Percentiles rank a stretch among this genome's conserved stretches.
Conservation (phyloP, 495 filamentous ascomycete genomes). For the Xylaria grammica region DNA sequence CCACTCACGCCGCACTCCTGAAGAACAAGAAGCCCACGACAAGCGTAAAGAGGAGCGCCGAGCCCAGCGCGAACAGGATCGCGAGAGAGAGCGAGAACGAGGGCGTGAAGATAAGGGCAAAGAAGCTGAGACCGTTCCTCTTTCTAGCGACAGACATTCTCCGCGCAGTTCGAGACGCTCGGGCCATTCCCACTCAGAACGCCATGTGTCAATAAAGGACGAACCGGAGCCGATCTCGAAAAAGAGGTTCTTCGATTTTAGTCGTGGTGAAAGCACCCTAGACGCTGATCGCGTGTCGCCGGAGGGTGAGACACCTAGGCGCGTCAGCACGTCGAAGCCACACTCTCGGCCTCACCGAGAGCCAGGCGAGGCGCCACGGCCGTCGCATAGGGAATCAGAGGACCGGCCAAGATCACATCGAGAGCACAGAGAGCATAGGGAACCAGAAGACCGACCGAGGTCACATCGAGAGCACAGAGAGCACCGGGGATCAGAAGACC, state of each 20-base stretch:
- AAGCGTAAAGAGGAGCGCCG: conserved; percentile 45
- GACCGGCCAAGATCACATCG: background rate
- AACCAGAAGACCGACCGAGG: conserved; percentile 16
- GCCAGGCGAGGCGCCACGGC: conserved; percentile 22
- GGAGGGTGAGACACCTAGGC: conserved; percentile 34
- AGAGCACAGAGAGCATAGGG: background rate
- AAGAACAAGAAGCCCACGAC: conserved; percentile 52
- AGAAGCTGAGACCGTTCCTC: conserved; percentile 28
- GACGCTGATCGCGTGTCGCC: conserved; percentile 33
- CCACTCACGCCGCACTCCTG: conserved; percentile 43
- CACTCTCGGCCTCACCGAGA: conserved; percentile 17
- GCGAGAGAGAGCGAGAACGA: conserved; percentile 24
- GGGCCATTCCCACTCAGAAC: conserved; percentile 34
- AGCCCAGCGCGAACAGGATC: conserved; percentile 32
- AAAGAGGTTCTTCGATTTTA: conserved; percentile 50
- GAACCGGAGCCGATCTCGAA: conserved; percentile 31
- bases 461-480: conserved; percentile 5
- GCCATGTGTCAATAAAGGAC: conserved; percentile 29
- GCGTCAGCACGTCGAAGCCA: conserved; percentile 31
- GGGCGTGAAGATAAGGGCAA: conserved; percentile 31
- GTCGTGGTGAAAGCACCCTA: conserved; percentile 41
- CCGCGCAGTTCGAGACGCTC: conserved; percentile 43
- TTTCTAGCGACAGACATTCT: conserved; percentile 31
- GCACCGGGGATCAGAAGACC: background rate
- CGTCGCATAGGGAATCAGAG: conserved; percentile 7